phyloP scores from a whole-genome alignment of 345 rosid genomes.

The Physaria fendleri region DNA sequence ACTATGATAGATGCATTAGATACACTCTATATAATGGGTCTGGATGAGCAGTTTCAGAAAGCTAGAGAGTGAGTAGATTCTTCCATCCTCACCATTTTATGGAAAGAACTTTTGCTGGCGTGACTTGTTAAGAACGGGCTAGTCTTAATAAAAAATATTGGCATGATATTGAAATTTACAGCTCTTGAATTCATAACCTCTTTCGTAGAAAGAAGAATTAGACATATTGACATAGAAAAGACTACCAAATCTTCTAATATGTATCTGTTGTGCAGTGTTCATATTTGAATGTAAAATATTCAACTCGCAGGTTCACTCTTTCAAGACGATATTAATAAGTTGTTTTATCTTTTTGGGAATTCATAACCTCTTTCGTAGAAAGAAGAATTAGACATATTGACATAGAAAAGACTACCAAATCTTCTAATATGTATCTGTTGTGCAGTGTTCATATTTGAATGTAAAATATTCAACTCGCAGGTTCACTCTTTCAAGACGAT shows the following conservation, averaged over 20 bases:
- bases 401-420: neutral
- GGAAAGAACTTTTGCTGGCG: too few relatives aligned
- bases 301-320: neutral
- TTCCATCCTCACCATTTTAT: neutral
- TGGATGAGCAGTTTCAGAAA: slow-evolving; percentile 73
- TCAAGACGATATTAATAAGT: neutral
- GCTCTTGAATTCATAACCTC: neutral
- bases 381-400: neutral
- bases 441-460: neutral
- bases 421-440: neutral
- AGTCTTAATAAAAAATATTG: neutral
- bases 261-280: neutral
- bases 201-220: neutral
- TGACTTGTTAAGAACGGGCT: neutral
- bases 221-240: neutral
- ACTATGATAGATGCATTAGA: slow-evolving; percentile 79
- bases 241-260: neutral
- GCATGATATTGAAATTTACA: neutral
- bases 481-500: neutral
- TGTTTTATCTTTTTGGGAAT: too few relatives aligned
- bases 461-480: neutral
- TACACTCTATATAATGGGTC: slow-evolving; percentile 89
- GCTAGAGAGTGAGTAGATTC: slow-evolving; percentile 59
- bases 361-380: neutral
- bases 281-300: neutral